Conservation (phyloP, 2,329 filamentous ascomycete genomes). For the Nemania sp. region DNA sequence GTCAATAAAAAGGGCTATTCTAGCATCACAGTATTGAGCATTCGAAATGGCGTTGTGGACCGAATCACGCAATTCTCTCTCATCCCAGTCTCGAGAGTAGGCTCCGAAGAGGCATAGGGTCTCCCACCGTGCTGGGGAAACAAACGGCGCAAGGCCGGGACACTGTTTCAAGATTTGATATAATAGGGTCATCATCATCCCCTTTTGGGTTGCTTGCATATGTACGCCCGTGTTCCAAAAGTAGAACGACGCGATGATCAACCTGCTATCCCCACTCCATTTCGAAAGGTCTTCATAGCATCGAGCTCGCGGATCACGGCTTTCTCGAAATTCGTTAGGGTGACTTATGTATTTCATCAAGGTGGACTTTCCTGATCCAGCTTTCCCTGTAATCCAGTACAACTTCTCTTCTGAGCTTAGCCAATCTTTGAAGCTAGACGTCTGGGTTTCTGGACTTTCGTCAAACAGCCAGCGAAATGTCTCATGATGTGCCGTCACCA, state of each 20-base stretch:
- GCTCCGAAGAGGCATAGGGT: neutral
- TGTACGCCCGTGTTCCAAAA: neutral
- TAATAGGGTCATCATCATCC: neutral
- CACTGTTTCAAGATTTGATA: neutral
- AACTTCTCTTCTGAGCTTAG: neutral
- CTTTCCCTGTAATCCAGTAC: neutral
- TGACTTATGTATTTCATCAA: neutral
- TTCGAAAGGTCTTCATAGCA: neutral
- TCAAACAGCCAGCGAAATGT: neutral
- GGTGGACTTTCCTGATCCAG: neutral
- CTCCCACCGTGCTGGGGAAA: neutral
- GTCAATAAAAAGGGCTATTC: neutral
- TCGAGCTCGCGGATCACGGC: neutral
- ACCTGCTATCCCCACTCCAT: neutral
- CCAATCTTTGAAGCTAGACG: neutral
- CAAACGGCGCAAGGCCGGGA: neutral
- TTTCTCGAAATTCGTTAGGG: neutral
- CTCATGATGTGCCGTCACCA: neutral
- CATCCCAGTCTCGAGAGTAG: neutral
- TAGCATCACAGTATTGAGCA: neutral
- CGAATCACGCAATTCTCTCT: neutral
- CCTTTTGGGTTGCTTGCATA: neutral
- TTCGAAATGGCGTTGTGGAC: neutral
- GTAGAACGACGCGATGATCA: conserved; percentile 4
- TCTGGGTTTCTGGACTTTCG: neutral